Percentiles rank a stretch among this genome's conserved stretches.
phyloP scores from a whole-genome alignment of 345 rosid genomes.

The Schrenkiella parvula region DNA sequence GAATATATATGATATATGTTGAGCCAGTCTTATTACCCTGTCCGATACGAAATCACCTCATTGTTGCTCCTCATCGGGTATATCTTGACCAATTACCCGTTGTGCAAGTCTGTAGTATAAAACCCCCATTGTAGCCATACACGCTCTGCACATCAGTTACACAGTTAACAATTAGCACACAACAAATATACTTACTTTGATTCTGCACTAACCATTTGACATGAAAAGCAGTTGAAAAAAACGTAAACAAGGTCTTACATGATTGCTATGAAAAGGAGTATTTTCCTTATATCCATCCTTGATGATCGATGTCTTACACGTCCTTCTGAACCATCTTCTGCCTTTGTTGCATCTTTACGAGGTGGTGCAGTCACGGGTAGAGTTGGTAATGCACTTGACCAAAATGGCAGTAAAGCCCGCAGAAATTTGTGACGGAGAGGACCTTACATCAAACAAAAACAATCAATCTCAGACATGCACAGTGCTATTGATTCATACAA shows the following conservation, averaged over 20 bases:
- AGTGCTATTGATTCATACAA: background rate
- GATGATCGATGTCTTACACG: conserved; percentile 67
- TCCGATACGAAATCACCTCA: conserved; percentile 25
- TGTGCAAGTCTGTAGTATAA: conserved; percentile 93
- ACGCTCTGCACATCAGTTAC: conserved; percentile 64
- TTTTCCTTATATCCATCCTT: conserved; percentile 84
- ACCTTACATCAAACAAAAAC: conserved; percentile 42
- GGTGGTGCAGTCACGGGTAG: conserved; percentile 96
- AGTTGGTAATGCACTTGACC: conserved; percentile 96
- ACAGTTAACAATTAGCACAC: background rate
- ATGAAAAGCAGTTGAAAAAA: background rate
- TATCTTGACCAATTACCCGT: conserved; percentile 56
- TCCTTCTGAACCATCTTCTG: conserved; percentile 62
- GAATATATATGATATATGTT: conserved; percentile 8
- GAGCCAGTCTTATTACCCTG: conserved; percentile 10
- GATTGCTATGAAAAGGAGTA: conserved; percentile 85
- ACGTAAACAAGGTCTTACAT: conserved; percentile 47
- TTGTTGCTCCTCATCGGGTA: conserved; percentile 54
- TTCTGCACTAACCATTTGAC: background rate
- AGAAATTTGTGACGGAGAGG: conserved; percentile 85
- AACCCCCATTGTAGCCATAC: conserved; percentile 97
- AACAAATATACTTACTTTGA: background rate
- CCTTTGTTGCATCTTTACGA: conserved; percentile 64
- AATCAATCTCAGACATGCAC: background rate
- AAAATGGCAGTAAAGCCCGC: conserved; percentile 91